phyloP scores from a whole-genome alignment of 768 basidiomycete species.

The Trametopsis cervina region DNA sequence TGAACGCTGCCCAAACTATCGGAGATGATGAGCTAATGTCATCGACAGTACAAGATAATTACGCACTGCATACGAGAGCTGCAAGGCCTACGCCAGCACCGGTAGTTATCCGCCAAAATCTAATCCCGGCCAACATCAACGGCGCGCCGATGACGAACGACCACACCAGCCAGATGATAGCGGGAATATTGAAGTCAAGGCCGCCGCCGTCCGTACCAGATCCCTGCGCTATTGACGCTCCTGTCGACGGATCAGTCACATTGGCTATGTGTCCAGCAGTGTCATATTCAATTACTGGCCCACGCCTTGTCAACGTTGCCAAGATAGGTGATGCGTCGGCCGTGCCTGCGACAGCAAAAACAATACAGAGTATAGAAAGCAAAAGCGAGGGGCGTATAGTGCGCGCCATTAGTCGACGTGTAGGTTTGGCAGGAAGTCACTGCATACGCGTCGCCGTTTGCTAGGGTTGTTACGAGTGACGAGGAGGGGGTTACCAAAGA shows the following conservation, averaged over 20 bases:
- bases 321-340: not conserved
- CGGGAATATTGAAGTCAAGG: slow-evolving; percentile 34
- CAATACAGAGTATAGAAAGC: no score
- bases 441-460: not conserved
- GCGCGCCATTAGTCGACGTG: not conserved
- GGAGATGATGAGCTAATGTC: not conserved
- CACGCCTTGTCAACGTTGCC: slow-evolving; percentile 2
- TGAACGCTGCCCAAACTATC: slow-evolving; percentile 56
- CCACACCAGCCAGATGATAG: slow-evolving; percentile 54
- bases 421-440: not conserved
- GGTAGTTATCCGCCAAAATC: slow-evolving; percentile 49
- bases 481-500: not conserved
- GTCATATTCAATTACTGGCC: slow-evolving; percentile 11
- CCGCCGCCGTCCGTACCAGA: slow-evolving; percentile 56
- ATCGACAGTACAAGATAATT: not conserved
- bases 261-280: slow-evolving; percentile 29
- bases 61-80: slow-evolving; percentile 33
- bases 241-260: slow-evolving; percentile 40
- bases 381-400: not conserved
- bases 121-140: slow-evolving; percentile 48
- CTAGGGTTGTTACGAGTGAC: not conserved
- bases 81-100: slow-evolving; percentile 48
- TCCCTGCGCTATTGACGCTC: slow-evolving; percentile 43
- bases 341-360: no score
- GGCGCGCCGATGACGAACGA: slow-evolving; percentile 45